Evolutionary conservation across 1,284 basidiomycete species (phyloP).

Genomic region (Malassezia obtusa): DNA sequence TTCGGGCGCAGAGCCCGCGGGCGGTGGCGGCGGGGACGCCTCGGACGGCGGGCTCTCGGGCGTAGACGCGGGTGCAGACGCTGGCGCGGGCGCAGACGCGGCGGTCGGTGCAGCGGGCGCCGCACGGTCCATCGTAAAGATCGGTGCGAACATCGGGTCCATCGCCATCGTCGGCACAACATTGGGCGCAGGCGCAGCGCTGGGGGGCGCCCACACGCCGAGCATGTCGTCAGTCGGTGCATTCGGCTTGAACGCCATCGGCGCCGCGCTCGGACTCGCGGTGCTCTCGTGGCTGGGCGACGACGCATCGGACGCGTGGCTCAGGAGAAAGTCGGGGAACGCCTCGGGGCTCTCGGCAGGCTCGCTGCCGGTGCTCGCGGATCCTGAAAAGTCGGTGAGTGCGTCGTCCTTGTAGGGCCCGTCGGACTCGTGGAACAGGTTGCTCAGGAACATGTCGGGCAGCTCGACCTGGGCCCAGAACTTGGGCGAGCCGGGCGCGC

Average conservation of each 20-base stretch:
- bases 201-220: not conserved
- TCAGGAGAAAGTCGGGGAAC: slow-evolving; percentile 14
- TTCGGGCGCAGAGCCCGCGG: no score
- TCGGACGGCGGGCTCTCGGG: no score
- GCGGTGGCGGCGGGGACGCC: no score
- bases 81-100: no score
- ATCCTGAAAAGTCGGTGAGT: slow-evolving; percentile 9
- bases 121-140: not conserved
- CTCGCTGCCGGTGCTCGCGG: slow-evolving; percentile 5
- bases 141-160: not conserved
- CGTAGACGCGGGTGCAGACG: no score
- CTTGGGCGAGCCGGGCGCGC: slow-evolving; percentile 1
- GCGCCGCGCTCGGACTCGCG: not conserved
- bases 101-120: no score
- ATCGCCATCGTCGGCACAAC: not conserved
- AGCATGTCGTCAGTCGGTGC: not conserved
- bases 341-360: slow-evolving; percentile 7
- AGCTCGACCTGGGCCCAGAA: slow-evolving; percentile 13
- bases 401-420: slow-evolving; percentile 4
- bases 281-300: not conserved
- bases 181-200: no score
- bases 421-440: slow-evolving; percentile 10
- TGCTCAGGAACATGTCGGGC: slow-evolving; percentile 17
- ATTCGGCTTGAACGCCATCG: not conserved
- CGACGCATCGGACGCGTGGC: not conserved